These are phyloP conservation scores for Aristolochia contorta DNA, from an alignment of 164 flowering plant genomes.

Conservation along the genomic window DNA sequence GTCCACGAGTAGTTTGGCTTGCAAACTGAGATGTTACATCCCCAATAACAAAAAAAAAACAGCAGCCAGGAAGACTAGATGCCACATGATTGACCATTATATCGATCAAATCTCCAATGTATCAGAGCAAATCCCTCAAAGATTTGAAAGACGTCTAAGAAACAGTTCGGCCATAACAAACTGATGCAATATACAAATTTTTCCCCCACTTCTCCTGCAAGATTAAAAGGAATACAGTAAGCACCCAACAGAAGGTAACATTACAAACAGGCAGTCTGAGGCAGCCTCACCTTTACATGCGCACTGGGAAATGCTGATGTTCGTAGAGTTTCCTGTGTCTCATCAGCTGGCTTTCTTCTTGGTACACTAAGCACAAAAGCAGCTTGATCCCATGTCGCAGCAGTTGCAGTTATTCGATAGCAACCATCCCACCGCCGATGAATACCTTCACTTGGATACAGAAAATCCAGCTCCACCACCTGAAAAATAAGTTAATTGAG, in stretches of 20 bases:
- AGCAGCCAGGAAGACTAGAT: slow-evolving; percentile 5
- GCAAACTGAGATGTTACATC: not conserved
- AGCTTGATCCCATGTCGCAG: slow-evolving; percentile 85
- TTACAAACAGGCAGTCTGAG: not conserved
- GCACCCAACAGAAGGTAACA: not conserved
- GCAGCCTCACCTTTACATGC: slow-evolving; percentile 60
- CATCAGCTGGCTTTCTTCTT: slow-evolving; percentile 57
- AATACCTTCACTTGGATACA: slow-evolving; percentile 92
- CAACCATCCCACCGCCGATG: slow-evolving; percentile 85
- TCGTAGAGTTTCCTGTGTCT: slow-evolving; percentile 83
- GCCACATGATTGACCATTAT: slow-evolving; percentile 7
- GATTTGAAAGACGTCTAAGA: slow-evolving; percentile 28
- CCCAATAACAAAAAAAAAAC: not conserved
- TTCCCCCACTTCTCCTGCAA: slow-evolving; percentile 78
- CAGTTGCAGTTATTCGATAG: slow-evolving; percentile 82
- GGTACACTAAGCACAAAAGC: slow-evolving; percentile 87
- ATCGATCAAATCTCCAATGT: not conserved
- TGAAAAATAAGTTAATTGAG: slow-evolving; percentile 10
- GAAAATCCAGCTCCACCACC: slow-evolving; percentile 86
- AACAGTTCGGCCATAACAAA: slow-evolving; percentile 72
- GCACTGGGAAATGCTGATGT: slow-evolving; percentile 83
- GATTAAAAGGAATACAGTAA: not conserved
- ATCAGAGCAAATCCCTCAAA: slow-evolving; percentile 9
- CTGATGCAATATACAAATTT: slow-evolving; percentile 60
- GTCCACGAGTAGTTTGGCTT: slow-evolving; percentile 17